Evolutionary conservation across 169 alveolate genomes (phyloP), one percentile per base, ranked within the genome.

Genomic region (Plasmodium chabaudi): DNA sequence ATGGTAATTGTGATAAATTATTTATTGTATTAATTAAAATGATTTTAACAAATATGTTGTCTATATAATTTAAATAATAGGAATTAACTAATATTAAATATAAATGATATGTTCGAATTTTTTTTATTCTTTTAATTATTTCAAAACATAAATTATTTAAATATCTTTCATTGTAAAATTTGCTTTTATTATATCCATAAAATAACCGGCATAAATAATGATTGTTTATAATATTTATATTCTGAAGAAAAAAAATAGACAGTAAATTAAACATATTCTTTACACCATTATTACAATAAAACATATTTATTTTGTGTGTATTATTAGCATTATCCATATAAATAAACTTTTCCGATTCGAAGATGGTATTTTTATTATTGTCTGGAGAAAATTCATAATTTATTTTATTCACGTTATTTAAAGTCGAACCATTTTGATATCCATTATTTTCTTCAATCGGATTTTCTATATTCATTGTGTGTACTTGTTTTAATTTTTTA

Each of bases 101-200:
- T 67, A 79, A 79, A 55, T 79, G 89, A 69, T 64, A 79, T n/a
- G 89, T 67, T 47, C 89, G 49, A 44, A 79, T 79, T 79, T 79
- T 79, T 79, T 79, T 79, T 79, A 79, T 53, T 34, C 89, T 79
- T 79, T 79, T 79, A 57, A 79, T 79, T 53, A 79, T 79, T 59
- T 79, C 84, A 67, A 79, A 79, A 79, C 89, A 65, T 79, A 79
- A 61, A 61, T 79, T 79, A 17, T 79, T 64, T 27, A 79, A 68
- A 79, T 79, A 79, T 64, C 89, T 67, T 59, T 67, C 84, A 79
- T 67, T 79, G 27, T 34, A 56, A 67, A 79, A 79, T 79, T 79
- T 79, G 27, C 89, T 79, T 53, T 79, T 79, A 25, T 79, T 79
- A 51, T 79, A 79, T 67, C 89, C 89, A 59, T 79, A 79, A 79